Base-by-base conservation (phyloP, 1,139 yeast genomes). In the Saccharomyces hybrid region DNA sequence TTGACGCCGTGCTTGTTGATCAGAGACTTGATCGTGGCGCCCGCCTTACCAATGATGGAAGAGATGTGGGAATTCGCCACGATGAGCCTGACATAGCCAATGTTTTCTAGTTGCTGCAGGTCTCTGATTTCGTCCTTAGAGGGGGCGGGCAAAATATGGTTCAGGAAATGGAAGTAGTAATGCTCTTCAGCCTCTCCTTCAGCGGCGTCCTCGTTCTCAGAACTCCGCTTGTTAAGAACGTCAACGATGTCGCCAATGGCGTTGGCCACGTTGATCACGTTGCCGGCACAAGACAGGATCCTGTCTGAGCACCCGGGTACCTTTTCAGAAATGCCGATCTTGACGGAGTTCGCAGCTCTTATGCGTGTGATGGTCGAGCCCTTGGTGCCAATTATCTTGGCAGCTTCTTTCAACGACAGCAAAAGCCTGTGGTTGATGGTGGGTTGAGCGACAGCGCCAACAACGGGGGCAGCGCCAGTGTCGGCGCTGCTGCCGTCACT, bases 41-140 rank as follows among this genome's bases (percentile, higher is more conserved):
- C 97, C 62, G 81, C 88, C 56, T 88, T 82, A 51, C 97, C 97
- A 69, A 90, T 90, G 54, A 90, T 80, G 9, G 96, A 84, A 48
- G 97, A 97, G 83, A 90, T 85, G 71, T 89, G 96, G 58, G 85
- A 79, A 72, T 90, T 90, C 49, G 96, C 91, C 58, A 90, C 78
- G 58, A 91, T 75, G 53, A 90, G 75, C 65, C 97, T 79, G 63
- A 89, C 73, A 47, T 66, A 64, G n/a, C 70, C 69, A 47, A 68
- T 65, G 28, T 62, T 60, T 49, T 58, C 59, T 53, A 64, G 53
- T 41, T 59, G 60, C 48, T 60, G 48, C 61, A 8, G 64, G 58
- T 47, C 60, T 63, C 54, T 63, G 60, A 58, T 53, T 65, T 68
- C 67, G 11, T 59, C 55, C 14, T 49, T 31, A 1, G 65, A 53